phyloP scores from a whole-genome alignment of 805 yeast species.

The Kuraishia ogatae region DNA sequence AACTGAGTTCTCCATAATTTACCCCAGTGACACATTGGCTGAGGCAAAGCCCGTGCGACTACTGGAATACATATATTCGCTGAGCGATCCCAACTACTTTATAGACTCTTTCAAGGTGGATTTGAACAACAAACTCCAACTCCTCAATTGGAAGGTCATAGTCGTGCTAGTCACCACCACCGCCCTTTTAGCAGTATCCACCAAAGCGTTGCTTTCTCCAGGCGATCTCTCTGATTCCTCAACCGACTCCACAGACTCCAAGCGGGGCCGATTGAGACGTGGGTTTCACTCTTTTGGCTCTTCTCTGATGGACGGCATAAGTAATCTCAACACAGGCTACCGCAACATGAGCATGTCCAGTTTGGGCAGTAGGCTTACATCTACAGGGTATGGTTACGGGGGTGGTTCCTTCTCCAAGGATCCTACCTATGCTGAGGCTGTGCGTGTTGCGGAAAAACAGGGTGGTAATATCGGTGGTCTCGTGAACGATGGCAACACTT shows the following conservation, averaged over 20 bases:
- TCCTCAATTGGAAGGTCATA: constrained; percentile 2
- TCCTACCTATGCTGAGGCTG: neutral
- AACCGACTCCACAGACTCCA: neutral
- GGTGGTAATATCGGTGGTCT: constrained; percentile 84
- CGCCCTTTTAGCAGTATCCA: neutral
- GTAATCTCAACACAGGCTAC: neutral
- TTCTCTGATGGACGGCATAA: neutral
- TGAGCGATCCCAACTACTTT: neutral
- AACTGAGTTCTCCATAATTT: neutral
- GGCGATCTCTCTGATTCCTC: neutral
- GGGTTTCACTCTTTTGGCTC: neutral
- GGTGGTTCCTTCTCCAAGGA: neutral
- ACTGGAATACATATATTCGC: neutral
- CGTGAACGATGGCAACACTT: constrained; percentile 85
- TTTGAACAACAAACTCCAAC: neutral
- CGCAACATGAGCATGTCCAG: neutral
- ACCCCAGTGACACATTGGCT: neutral
- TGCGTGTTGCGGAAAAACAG: neutral
- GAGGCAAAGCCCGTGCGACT: neutral
- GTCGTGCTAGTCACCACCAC: constrained; percentile 1
- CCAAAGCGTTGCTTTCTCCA: neutral
- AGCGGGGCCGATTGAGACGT: neutral
- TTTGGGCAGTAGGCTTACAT: constrained; percentile 1
- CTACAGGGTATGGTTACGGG: neutral
- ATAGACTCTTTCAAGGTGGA: neutral